phyloP scores from a whole-genome alignment of 2,329 filamentous ascomycete genomes.

The Botrytis tulipae region DNA sequence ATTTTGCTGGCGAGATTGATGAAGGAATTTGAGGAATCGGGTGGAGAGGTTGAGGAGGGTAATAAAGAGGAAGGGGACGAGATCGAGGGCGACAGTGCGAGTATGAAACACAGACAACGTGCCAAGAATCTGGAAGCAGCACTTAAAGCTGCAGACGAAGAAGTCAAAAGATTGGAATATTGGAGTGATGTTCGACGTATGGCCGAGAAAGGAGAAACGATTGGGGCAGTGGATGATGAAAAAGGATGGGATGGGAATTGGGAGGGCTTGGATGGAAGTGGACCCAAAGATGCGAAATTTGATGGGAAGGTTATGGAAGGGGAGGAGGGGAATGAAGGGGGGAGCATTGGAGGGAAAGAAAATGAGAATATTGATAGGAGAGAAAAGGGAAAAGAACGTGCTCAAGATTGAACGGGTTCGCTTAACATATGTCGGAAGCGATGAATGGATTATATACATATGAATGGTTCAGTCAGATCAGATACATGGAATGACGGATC shows the following conservation, averaged over 20 bases:
- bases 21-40: constrained; percentile 56
- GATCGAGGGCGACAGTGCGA: constrained; percentile 36
- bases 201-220: constrained; percentile 48
- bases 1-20: constrained; percentile 71
- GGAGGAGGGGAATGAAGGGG: constrained; percentile 25
- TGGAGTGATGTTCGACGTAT: constrained; percentile 82
- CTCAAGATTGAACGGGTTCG: not conserved
- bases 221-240: constrained; percentile 34
- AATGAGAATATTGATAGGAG: not conserved
- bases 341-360: constrained; percentile 20
- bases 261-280: constrained; percentile 36
- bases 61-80: constrained; percentile 33
- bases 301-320: constrained; percentile 28
- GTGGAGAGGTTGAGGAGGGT: constrained; percentile 46
- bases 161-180: constrained; percentile 78
- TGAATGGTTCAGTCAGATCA: not conserved
- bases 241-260: constrained; percentile 37
- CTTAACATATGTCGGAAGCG: not conserved
- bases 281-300: constrained; percentile 35
- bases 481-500: not conserved
- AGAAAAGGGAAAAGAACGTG: not conserved
- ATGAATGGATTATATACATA: not conserved
- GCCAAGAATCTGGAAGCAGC: constrained; percentile 72
- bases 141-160: constrained; percentile 72
- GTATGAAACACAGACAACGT: constrained; percentile 41